Percentiles rank a stretch among this genome's conserved stretches.
phyloP scores from a whole-genome alignment of 129 eudicot species.

The Cynara cardunculus region DNA sequence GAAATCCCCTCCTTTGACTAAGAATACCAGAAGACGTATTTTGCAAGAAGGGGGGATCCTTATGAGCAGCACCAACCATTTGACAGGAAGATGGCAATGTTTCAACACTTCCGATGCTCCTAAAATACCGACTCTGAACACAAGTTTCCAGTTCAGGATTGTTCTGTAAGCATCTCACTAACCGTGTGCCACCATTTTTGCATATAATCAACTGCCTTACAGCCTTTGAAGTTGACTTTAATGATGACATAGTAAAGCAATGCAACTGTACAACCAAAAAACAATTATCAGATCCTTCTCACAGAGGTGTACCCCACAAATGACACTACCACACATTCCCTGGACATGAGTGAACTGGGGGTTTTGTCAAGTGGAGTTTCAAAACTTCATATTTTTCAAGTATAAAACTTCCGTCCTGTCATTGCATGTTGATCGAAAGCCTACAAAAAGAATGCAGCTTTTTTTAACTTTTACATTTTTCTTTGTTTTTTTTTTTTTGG shows the following conservation, averaged over 20 bases:
- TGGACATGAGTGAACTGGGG: neutral
- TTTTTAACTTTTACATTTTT: too few relatives aligned
- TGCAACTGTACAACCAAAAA: constrained; percentile 5
- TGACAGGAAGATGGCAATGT: constrained; percentile 27
- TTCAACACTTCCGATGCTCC: constrained; percentile 38
- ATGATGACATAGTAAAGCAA: constrained; percentile 45
- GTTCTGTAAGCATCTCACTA: constrained; percentile 20
- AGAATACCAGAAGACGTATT: constrained; percentile 22
- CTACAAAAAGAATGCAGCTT: too few relatives aligned
- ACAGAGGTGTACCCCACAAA: constrained; percentile 9
- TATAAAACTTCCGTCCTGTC: too few relatives aligned
- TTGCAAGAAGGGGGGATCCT: constrained; percentile 19
- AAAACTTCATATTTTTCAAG: neutral
- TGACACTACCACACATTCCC: neutral
- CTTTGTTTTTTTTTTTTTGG: too few relatives aligned
- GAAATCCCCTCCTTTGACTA: constrained; percentile 60
- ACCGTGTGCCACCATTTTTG: constrained; percentile 36
- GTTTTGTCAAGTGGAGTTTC: neutral
- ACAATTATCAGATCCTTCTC: neutral
- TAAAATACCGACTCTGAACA: constrained; percentile 44
- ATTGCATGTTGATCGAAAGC: too few relatives aligned
- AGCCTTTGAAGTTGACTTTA: constrained; percentile 48
- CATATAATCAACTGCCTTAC: constrained; percentile 36
- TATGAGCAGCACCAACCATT: constrained; percentile 7
- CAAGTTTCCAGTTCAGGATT: constrained; percentile 14